phyloP scores from a whole-genome alignment of 305 asterid genomes.

The Ajuga reptans region DNA sequence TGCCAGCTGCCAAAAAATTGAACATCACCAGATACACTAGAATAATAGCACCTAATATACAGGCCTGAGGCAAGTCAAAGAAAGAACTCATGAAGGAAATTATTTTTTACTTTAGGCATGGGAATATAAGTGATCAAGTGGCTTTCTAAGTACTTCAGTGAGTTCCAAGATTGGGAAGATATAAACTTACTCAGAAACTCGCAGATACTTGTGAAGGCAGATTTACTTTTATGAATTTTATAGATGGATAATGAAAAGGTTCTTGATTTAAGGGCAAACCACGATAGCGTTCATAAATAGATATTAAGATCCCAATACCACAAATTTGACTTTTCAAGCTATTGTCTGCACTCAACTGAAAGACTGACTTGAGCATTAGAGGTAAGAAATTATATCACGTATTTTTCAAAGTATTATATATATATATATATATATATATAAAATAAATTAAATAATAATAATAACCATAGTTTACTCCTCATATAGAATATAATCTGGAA shows the following conservation, averaged over 20 bases:
- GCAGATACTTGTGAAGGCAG: neutral
- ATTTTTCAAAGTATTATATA: no score
- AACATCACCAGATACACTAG: no score
- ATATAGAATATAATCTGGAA: neutral
- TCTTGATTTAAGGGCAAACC: neutral
- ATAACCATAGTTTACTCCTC: neutral
- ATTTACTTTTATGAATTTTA: neutral
- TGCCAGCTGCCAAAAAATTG: neutral
- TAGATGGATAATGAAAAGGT: neutral
- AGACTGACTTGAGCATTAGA: neutral
- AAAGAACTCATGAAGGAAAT: neutral
- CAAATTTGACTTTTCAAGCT: neutral
- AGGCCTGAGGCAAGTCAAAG: neutral
- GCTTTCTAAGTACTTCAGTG: neutral
- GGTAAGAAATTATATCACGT: neutral
- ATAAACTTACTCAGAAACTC: neutral
- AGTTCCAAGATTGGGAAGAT: neutral
- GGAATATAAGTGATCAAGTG: neutral
- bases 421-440: no score
- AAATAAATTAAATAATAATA: no score
- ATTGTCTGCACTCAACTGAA: neutral
- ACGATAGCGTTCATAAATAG: neutral
- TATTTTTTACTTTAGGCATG: neutral
- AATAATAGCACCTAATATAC: neutral
- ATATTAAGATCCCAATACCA: neutral